Base-by-base conservation (phyloP, 2,329 filamentous ascomycete genomes). In the Aspergillus sp. region DNA sequence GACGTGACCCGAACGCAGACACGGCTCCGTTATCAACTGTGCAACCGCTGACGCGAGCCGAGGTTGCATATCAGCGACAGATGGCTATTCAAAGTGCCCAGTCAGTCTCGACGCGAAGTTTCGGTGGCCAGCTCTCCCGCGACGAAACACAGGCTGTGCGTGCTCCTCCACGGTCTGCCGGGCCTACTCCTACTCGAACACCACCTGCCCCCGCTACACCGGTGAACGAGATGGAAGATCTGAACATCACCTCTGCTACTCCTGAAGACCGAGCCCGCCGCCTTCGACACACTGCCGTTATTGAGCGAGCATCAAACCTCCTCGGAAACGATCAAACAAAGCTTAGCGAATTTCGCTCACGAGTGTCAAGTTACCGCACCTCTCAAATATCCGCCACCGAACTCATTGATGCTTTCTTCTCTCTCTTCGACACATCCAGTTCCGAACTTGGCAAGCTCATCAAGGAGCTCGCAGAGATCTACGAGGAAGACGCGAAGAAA, bases 31-130 rank as follows among this genome's bases (percentile, higher is more conserved):
- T 86, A 6, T 91, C 90, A 34, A 92, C 91, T 58, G 90, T 91
- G 1, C 92, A 95, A 67, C 89, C 92, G 1, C 76, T 97, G 72
- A 86, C 91, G 53, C 84, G 95, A 72, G 95, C 96, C 66, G 92
- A 98, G 76, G 80, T 97, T 57, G 94, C 95, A 2, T 96, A 92
- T 75, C 94, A 98, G 72, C 85, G 95, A 54, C 92, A 96, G 71
- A 88, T 96, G 83, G 93, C 93, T 46, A 92, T 98, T 54, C 93
- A 96, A 69, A 93, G 89, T 54, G 89, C 92, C 0, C 92, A 96
- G 72, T 92, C 92, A 0, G 85, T 92, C 0, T 87, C 91, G 0
- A 89, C 86, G 49, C 87, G 93, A 48, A 92, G 88, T 3, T 97
- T 97, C 79, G 93, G 93, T 48, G 92, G 93, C 7, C 89, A 92